Percentiles rank a stretch among this genome's conserved stretches.
Conservation (phyloP, 2,329 filamentous ascomycete species). For the Fusarium cyanostomum region DNA sequence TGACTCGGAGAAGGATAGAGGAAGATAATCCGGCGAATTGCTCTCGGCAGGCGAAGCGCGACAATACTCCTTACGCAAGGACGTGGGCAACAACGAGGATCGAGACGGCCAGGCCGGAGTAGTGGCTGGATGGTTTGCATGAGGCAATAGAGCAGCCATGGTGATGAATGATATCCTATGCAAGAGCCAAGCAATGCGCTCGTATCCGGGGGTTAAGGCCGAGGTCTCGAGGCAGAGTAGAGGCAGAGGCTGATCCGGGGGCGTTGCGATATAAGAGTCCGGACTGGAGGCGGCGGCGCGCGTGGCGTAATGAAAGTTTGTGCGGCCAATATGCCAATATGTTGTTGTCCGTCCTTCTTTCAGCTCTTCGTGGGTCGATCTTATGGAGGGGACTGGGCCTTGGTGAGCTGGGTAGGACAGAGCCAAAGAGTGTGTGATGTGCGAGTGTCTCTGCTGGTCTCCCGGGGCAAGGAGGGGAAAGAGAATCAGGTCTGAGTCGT, state of each 20-base stretch:
- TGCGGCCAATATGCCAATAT: conserved; percentile 38
- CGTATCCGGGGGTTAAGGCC: conserved; percentile 9
- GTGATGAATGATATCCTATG: conserved; percentile 1
- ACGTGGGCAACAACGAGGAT: conserved; percentile 26
- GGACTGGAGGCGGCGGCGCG: conserved; percentile 29
- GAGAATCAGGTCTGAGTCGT: conserved; percentile 31
- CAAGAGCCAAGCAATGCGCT: conserved; percentile 2
- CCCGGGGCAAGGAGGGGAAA: conserved; percentile 17
- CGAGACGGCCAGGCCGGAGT: conserved; percentile 21
- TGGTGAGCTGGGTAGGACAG: conserved; percentile 16
- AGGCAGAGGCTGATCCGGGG: conserved; percentile 26
- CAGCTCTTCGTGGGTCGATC: conserved; percentile 28
- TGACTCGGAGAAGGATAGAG: conserved; percentile 28
- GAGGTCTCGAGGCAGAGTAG: conserved; percentile 14
- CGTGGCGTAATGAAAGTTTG: conserved; percentile 36
- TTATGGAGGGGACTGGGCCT: conserved; percentile 3
- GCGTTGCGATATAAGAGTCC: conserved; percentile 39
- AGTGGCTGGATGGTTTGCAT: conserved; percentile 22
- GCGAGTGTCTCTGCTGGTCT: conserved; percentile 30
- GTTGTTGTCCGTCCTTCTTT: conserved; percentile 25
- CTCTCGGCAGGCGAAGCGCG: conserved; percentile 7
- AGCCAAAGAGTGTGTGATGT: conserved; percentile 18
- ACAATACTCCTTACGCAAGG: conserved; percentile 23
- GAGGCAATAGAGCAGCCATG: conserved; percentile 37
- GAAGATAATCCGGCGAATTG: conserved; percentile 23